A percentile compares a stretch with the other conserved stretches of the same genome.
Evolutionary conservation across 345 rosid species (phyloP).

Genomic region (Salix brachista): DNA sequence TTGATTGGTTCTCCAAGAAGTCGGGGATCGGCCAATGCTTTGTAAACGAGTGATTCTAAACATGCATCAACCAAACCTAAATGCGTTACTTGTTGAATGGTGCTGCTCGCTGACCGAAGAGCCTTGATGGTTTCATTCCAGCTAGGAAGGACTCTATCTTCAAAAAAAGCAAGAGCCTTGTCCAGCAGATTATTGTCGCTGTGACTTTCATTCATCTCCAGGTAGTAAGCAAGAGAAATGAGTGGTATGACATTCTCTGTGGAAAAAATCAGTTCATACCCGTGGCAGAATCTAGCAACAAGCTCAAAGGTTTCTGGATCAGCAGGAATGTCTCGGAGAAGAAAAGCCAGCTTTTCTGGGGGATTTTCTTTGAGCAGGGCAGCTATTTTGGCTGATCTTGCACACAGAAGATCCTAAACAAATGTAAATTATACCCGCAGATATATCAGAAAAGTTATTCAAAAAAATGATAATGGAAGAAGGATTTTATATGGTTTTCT

Average conservation of each 20-base stretch:
- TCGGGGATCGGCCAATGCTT: constrained; percentile 52
- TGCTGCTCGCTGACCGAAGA: constrained; percentile 31
- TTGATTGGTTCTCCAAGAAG: constrained; percentile 56
- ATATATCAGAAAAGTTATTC: neutral
- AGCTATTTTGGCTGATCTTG: constrained; percentile 59
- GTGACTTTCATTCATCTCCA: constrained; percentile 67
- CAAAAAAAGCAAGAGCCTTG: constrained; percentile 44
- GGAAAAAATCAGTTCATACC: constrained; percentile 39
- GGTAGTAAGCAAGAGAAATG: constrained; percentile 47
- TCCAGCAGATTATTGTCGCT: constrained; percentile 52
- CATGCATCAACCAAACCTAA: constrained; percentile 56
- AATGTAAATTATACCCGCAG: neutral
- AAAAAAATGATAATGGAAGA: neutral
- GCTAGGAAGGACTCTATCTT: constrained; percentile 48
- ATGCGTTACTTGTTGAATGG: constrained; percentile 37
- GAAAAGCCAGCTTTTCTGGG: constrained; percentile 23
- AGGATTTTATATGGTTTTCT: too few species aligned
- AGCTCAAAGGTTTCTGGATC: constrained; percentile 56
- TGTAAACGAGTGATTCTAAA: constrained; percentile 49
- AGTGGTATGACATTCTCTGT: constrained; percentile 59
- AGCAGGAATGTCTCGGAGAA: constrained; percentile 48
- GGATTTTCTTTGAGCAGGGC: constrained; percentile 38
- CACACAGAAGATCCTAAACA: constrained; percentile 51
- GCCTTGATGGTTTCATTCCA: constrained; percentile 81
- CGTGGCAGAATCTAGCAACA: constrained; percentile 67